Conservation (phyloP, 2,329 filamentous ascomycete genomes). For the Aureobasidium sp. region DNA sequence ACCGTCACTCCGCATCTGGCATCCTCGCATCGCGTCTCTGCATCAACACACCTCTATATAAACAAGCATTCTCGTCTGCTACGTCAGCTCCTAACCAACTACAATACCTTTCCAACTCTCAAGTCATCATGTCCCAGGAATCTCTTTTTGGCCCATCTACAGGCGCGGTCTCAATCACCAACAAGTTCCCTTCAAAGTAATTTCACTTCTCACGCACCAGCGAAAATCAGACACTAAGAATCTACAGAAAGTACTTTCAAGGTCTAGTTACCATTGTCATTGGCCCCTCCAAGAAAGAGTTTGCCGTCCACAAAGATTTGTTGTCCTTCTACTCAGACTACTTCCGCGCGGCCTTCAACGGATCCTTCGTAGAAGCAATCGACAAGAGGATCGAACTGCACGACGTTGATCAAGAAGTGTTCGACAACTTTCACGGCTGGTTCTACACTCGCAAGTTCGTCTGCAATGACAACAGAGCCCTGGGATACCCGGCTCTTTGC, state of each 20-base stretch:
- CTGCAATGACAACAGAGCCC: too few species aligned
- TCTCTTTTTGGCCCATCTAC: too few species aligned
- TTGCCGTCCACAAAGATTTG: constrained; percentile 15
- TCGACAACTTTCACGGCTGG: constrained; percentile 16
- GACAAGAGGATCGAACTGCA: background rate
- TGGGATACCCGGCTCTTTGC: background rate
- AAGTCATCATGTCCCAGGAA: background rate
- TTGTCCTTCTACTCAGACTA: constrained; percentile 18
- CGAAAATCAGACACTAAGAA: background rate
- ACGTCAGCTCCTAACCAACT: background rate
- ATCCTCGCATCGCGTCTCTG: background rate
- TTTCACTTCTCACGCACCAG: background rate
- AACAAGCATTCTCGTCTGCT: background rate
- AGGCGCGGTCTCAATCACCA: background rate
- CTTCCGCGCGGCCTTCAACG: constrained; percentile 16
- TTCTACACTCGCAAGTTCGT: constrained; percentile 12
- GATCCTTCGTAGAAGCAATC: constrained; percentile 10
- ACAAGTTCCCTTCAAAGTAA: background rate
- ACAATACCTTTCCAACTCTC: background rate
- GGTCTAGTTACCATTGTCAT: background rate
- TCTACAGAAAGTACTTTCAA: background rate
- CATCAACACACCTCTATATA: background rate
- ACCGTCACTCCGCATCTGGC: background rate
- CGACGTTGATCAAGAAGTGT: constrained; percentile 13
- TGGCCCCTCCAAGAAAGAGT: background rate